Base-by-base conservation (phyloP, 495 filamentous ascomycete species). In the Daldinia caldariorum region DNA sequence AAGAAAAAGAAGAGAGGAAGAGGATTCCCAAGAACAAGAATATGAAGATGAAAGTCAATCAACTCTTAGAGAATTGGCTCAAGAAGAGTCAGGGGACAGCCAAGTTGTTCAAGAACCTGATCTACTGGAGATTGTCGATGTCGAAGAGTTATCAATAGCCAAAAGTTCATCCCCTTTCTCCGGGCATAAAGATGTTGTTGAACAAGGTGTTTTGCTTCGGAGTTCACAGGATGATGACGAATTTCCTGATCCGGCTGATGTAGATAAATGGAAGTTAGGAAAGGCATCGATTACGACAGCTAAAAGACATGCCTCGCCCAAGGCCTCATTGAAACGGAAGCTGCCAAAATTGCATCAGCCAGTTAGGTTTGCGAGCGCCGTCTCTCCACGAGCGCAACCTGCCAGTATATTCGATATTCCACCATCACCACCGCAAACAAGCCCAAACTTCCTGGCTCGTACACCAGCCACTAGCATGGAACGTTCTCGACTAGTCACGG, bases 1-100 rank as follows among this genome's bases (percentile, higher is more conserved):
- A 10, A 71, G 65, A 54, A 70, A 54, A 61, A 70, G 54, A 61
- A 70, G 39, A 2, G 62, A 75, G 41, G 76, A 81, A n/a, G 80
- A 83, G 22, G 83, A 84, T 50, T 80, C 80, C 0, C 84, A 85
- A 50, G 83, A 87, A 6, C 74, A 78, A 50, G 85, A 88, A 16
- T 83, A 79, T 29, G 67, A 79, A 54, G 87, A 85, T 43, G 86
- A 88, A 56, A 86, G 79, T 49, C 81, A 82, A 60, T 77, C 76
- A 32, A 76, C 73, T 4, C 70, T 35, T 31, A 70, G 60, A 38
- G 71, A 50, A 4, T 16, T 65, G 10, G 58, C 32, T 2, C 63
- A 56, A 20, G 76, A 74, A 6, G 60, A 73, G 29, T 71, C 56
- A 3, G 79, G 76, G 14, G 76, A 79, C 29, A 80, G 71, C 41